These are phyloP conservation scores for Incumbomyces lentus DNA, from an alignment of 2,329 filamentous ascomycete genomes.

Conservation along the genomic window DNA sequence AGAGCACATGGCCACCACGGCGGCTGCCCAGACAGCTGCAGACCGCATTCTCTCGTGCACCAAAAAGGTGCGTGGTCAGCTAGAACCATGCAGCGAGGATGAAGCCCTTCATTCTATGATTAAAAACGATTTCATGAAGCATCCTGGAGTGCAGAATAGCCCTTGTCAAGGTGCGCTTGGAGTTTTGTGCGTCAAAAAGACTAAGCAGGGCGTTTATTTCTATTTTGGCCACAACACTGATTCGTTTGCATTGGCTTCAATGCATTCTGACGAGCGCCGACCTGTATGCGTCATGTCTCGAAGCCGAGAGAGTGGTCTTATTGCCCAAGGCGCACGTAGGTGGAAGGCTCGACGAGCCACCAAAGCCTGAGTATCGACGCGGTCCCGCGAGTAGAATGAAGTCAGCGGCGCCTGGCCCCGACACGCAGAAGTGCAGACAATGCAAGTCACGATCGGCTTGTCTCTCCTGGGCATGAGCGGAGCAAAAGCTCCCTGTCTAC, in stretches of 20 bases:
- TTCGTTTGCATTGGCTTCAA: constrained; percentile 71
- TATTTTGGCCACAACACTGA: constrained; percentile 97
- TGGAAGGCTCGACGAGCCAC: constrained; percentile 8
- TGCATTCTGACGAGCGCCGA: constrained; percentile 65
- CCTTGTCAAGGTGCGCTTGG: constrained; percentile 81
- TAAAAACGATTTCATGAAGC: constrained; percentile 77
- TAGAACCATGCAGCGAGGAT: constrained; percentile 63
- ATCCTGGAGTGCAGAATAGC: constrained; percentile 72
- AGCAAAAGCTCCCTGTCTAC: too few species aligned
- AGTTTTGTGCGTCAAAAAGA: constrained; percentile 81
- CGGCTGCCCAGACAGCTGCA: constrained; percentile 79
- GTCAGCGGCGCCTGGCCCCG: too few species aligned
- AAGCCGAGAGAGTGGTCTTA: constrained; percentile 42
- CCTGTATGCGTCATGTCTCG: constrained; percentile 86
- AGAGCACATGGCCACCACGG: constrained; percentile 93
- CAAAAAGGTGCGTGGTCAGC: constrained; percentile 52
- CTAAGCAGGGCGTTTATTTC: constrained; percentile 62
- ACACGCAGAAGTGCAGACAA: too few species aligned
- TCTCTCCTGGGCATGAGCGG: too few species aligned
- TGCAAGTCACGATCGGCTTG: too few species aligned
- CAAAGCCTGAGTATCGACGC: not conserved
- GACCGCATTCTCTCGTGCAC: constrained; percentile 68
- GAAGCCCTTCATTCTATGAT: constrained; percentile 70
- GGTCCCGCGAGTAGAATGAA: not conserved
- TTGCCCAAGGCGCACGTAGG: constrained; percentile 38